Base-by-base conservation (phyloP, 2,329 filamentous ascomycete species). In the Hypoxylon sp. region DNA sequence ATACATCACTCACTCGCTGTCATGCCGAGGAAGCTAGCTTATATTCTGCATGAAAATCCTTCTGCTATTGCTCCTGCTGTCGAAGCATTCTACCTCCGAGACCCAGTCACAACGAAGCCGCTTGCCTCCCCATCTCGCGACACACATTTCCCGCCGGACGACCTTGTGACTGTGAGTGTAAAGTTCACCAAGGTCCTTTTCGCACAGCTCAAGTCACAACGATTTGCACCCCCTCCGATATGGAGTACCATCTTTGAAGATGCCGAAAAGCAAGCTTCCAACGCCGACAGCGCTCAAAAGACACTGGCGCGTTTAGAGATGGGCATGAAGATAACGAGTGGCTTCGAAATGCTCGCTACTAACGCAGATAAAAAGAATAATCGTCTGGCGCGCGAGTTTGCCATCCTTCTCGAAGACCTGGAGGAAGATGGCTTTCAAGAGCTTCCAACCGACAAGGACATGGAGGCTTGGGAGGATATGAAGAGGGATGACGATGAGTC, bases 11-110 rank as follows among this genome's bases (percentile, higher is more conserved):
- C 92, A 0, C 78, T 89, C 3, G 80, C 93, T 24, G 90, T 86
- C 0, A 83, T 99, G 30, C 95, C 95, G 0, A 87, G 95, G 61
- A 93, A 90, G 69, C 79, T 97, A 26, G 94, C 93, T 6, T 89
- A 89, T 68, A 82, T 98, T 37, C 80, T 99, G 2, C 91, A 94
- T 70, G 80, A 86, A 44, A 87, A 89, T 20, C 92, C 94, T 0
- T 85, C 89, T 15, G 89, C 91, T 62, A 88, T 98, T 59, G 90
- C 93, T 2, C 88, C 93, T 0, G 93, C 93, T 1, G 87, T 94
- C 2, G 96, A 99, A 77, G 89, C 91, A 0, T 98, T 99, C 77
- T 98, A 98, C 76, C 84, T 97, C 13, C 89, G 95, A 64, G 94
- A 98, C 72, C 90, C 93, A 0, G 84, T 93, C 59, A 84, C 90